Conservation (phyloP, 2,329 filamentous ascomycete genomes). For the Rhytidhysteron rufulum region DNA sequence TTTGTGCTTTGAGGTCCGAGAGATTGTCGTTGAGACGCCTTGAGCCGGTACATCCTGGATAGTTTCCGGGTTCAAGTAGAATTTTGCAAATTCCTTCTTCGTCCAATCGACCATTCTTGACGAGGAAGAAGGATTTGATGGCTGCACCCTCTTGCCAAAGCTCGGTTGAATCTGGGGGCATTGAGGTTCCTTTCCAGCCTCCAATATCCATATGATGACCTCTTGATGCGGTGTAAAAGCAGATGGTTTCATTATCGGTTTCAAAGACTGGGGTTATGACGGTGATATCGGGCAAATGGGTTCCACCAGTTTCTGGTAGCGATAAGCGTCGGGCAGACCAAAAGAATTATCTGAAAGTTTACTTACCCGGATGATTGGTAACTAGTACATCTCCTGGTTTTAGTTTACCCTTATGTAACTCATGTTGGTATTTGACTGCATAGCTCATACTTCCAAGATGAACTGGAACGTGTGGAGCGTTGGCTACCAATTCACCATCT, state of each 20-base stretch:
- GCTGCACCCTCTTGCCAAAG: constrained; percentile 47
- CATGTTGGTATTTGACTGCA: constrained; percentile 23
- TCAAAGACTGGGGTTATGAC: constrained; percentile 24
- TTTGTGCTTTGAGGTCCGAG: constrained; percentile 31
- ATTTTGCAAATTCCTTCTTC: constrained; percentile 27
- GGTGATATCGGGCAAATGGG: constrained; percentile 27
- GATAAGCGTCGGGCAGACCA: too few species aligned
- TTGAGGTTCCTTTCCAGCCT: constrained; percentile 29
- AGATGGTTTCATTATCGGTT: constrained; percentile 15
- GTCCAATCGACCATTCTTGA: constrained; percentile 32
- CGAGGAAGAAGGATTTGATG: constrained; percentile 40
- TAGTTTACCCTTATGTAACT: constrained; percentile 16
- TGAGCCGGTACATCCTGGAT: constrained; percentile 29
- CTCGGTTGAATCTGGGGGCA: constrained; percentile 44
- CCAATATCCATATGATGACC: constrained; percentile 28
- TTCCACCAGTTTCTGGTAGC: too few species aligned
- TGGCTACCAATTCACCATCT: constrained; percentile 20
- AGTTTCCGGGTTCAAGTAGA: constrained; percentile 21
- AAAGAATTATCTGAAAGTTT: too few species aligned
- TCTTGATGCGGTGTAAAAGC: constrained; percentile 25
- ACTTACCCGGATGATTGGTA: constrained; percentile 23
- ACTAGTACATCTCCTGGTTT: constrained; percentile 23
- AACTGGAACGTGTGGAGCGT: constrained; percentile 23
- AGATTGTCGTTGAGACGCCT: constrained; percentile 31
- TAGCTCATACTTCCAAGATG: constrained; percentile 22